phyloP scores from a whole-genome alignment of 192 early-diverging fungal genomes.

The Phycomyces nitens region DNA sequence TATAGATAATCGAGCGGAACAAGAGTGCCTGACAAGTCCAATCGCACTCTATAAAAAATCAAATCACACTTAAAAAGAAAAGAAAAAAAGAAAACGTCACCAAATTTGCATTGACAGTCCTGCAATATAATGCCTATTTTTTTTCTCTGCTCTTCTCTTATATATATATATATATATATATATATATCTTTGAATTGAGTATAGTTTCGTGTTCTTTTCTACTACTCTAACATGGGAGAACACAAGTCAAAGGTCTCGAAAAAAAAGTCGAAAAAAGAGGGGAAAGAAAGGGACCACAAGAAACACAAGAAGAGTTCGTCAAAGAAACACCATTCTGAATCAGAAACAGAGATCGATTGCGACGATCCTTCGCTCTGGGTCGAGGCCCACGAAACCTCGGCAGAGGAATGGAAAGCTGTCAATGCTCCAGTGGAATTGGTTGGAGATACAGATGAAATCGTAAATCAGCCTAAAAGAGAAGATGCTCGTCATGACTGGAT shows the following conservation, averaged over 20 bases:
- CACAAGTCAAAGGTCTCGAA: constrained; percentile 2
- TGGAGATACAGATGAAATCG: neutral
- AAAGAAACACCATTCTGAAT: neutral
- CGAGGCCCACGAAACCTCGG: neutral
- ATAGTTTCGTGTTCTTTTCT: too few relatives aligned
- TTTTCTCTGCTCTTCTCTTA: too few relatives aligned
- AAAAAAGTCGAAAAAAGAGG: constrained; percentile 7
- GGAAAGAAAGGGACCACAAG: constrained; percentile 10
- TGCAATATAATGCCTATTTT: too few relatives aligned
- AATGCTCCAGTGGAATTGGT: constrained; percentile 4
- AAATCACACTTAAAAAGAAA: too few relatives aligned
- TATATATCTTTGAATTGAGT: too few relatives aligned
- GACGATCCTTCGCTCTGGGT: constrained; percentile 30
- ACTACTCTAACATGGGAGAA: constrained; percentile 14
- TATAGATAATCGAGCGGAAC: too few relatives aligned
- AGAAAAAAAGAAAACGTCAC: neutral
- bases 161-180: too few relatives aligned
- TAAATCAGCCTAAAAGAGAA: constrained; percentile 5
- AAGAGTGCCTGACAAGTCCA: too few relatives aligned
- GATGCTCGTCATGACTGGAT: constrained; percentile 30
- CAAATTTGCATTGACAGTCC: neutral
- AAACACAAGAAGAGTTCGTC: constrained; percentile 25
- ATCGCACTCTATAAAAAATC: too few relatives aligned
- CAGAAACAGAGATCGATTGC: constrained; percentile 31
- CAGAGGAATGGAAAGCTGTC: constrained; percentile 6